Percentiles rank a stretch among this genome's conserved stretches.
These are phyloP conservation scores for Gymnopilus junonius DNA, from an alignment of 768 basidiomycete genomes.

Conservation along the genomic window DNA sequence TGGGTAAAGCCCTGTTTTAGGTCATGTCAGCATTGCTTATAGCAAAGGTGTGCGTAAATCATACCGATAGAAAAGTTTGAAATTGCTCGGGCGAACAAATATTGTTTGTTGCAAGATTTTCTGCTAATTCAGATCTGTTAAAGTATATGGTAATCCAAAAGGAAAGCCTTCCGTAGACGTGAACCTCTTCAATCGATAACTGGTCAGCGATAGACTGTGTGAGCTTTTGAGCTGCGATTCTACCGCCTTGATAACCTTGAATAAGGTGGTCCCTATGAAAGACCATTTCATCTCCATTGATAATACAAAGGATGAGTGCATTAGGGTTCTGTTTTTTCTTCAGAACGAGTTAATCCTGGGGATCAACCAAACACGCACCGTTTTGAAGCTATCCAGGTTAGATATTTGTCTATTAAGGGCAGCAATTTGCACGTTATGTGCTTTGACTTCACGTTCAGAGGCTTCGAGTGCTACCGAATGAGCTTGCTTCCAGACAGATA, in stretches of 20 bases:
- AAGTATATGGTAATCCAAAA: conserved; percentile 79
- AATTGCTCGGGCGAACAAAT: conserved; percentile 69
- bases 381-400: conserved; percentile 55
- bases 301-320: conserved; percentile 73
- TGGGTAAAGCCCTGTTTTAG: conserved; percentile 66
- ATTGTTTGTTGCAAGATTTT: conserved; percentile 52
- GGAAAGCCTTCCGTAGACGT: conserved; percentile 65
- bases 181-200: conserved; percentile 63
- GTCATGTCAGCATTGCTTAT: not conserved
- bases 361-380: conserved; percentile 32
- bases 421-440: conserved; percentile 70
- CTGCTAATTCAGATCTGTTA: conserved; percentile 61
- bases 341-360: conserved; percentile 1
- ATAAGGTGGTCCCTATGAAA: conserved; percentile 62
- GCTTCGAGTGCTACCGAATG: conserved; percentile 65
- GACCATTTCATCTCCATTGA: conserved; percentile 74
- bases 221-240: conserved; percentile 63
- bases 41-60: conserved; percentile 15
- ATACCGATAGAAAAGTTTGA: conserved; percentile 64
- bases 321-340: conserved; percentile 55
- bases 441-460: conserved; percentile 63
- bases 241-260: conserved; percentile 71
- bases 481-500: conserved; percentile 73
- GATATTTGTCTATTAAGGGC: conserved; percentile 69
- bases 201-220: conserved; percentile 73